Percentiles rank a stretch among this genome's conserved stretches.
These are phyloP conservation scores for Podila epigama DNA, from an alignment of 192 early-diverging fungal species.

Conservation along the genomic window DNA sequence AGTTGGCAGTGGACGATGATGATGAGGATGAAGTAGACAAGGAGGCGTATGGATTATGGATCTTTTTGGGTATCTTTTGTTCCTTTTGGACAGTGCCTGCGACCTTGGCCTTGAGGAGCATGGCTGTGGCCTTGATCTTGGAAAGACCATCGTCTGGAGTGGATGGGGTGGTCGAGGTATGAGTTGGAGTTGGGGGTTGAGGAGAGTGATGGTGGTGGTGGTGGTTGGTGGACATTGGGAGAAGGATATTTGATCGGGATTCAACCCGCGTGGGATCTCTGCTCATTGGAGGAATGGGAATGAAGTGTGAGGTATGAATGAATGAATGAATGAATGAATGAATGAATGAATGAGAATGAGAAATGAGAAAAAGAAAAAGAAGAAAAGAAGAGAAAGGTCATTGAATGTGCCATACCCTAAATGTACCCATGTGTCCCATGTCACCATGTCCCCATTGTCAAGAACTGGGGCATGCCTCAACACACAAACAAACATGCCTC, in stretches of 20 bases:
- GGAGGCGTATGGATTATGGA: slow-evolving; percentile 18
- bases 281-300: slow-evolving; percentile 2
- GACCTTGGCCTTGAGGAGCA: slow-evolving; percentile 44
- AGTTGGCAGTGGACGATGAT: not conserved
- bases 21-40: slow-evolving; percentile 10
- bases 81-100: slow-evolving; percentile 31
- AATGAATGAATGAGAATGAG: not conserved
- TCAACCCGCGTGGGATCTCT: not conserved
- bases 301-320: not conserved
- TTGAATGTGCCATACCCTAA: not conserved
- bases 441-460: no score
- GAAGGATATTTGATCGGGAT: not conserved
- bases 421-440: not conserved
- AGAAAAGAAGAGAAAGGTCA: not conserved
- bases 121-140: slow-evolving; percentile 43
- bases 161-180: not conserved
- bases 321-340: not conserved
- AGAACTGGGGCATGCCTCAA: not conserved
- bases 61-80: slow-evolving; percentile 38
- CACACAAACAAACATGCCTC: not conserved
- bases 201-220: not conserved
- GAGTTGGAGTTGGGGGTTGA: not conserved
- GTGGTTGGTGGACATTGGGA: not conserved
- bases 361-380: not conserved
- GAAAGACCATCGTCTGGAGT: slow-evolving; percentile 15